These are phyloP conservation scores for Kodamaea nitidulidarum DNA, from an alignment of 805 yeast species.

Conservation along the genomic window DNA sequence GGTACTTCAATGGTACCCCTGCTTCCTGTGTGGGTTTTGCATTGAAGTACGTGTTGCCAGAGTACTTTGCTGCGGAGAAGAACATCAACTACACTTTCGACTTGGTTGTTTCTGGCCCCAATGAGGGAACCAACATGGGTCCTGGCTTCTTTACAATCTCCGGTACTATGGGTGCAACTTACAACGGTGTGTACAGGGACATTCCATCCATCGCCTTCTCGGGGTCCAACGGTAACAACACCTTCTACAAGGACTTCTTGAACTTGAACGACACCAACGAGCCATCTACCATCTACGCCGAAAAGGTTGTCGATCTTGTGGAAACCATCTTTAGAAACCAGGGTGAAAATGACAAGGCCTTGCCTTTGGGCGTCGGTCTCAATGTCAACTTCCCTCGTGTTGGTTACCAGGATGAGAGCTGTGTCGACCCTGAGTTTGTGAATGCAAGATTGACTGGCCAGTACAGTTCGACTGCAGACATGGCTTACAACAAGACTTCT, in stretches of 20 bases:
- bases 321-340: constrained; percentile 32
- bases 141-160: constrained; percentile 39
- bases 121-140: constrained; percentile 48
- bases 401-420: constrained; percentile 32
- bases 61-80: constrained; percentile 23
- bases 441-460: constrained; percentile 46
- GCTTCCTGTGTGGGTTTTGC: constrained; percentile 49
- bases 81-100: constrained; percentile 40
- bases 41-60: constrained; percentile 45
- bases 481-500: constrained; percentile 38
- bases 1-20: constrained; percentile 58
- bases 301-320: constrained; percentile 37
- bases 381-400: constrained; percentile 49
- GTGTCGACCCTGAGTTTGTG: constrained; percentile 41
- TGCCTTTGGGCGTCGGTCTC: constrained; percentile 44
- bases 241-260: constrained; percentile 45
- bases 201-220: constrained; percentile 49
- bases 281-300: constrained; percentile 44
- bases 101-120: constrained; percentile 50
- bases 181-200: constrained; percentile 46
- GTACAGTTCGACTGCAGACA: constrained; percentile 26
- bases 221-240: constrained; percentile 47
- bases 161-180: constrained; percentile 52
- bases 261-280: constrained; percentile 35
- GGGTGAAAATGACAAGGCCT: constrained; percentile 32